phyloP scores from a whole-genome alignment of 1,284 basidiomycete species.

The Chondrostereum purpureum region DNA sequence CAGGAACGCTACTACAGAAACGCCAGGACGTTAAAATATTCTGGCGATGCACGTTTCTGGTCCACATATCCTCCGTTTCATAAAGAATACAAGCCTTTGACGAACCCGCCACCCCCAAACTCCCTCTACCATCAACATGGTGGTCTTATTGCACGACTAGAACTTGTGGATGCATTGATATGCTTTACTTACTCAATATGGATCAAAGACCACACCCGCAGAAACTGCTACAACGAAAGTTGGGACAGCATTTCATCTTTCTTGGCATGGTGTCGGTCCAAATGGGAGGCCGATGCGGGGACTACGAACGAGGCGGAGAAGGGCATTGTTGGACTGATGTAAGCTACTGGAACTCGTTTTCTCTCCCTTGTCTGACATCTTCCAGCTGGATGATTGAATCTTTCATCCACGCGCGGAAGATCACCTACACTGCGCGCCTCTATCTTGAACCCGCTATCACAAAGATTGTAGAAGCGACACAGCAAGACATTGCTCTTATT shows the following conservation, averaged over 20 bases:
- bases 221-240: constrained; percentile 43
- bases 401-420: constrained; percentile 58
- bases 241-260: constrained; percentile 62
- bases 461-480: constrained; percentile 29
- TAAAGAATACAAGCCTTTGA: constrained; percentile 55
- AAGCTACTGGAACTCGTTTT: constrained; percentile 32
- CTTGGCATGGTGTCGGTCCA: constrained; percentile 58
- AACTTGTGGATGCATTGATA: constrained; percentile 65
- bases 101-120: constrained; percentile 51
- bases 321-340: constrained; percentile 72
- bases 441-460: constrained; percentile 39
- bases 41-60: constrained; percentile 65
- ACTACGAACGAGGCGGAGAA: constrained; percentile 58
- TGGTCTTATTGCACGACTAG: constrained; percentile 64
- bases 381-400: constrained; percentile 66
- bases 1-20: constrained; percentile 58
- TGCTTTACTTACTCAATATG: constrained; percentile 71
- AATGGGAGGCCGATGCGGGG: constrained; percentile 56
- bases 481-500: constrained; percentile 36
- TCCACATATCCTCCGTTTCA: constrained; percentile 61
- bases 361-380: constrained; percentile 21
- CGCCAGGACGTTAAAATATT: constrained; percentile 67
- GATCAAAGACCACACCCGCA: constrained; percentile 54
- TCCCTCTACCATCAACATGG: constrained; percentile 68
- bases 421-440: constrained; percentile 38